Evolutionary conservation across 1,284 basidiomycete genomes (phyloP).

Genomic region (Melampsora abietis-canadensis): DNA sequence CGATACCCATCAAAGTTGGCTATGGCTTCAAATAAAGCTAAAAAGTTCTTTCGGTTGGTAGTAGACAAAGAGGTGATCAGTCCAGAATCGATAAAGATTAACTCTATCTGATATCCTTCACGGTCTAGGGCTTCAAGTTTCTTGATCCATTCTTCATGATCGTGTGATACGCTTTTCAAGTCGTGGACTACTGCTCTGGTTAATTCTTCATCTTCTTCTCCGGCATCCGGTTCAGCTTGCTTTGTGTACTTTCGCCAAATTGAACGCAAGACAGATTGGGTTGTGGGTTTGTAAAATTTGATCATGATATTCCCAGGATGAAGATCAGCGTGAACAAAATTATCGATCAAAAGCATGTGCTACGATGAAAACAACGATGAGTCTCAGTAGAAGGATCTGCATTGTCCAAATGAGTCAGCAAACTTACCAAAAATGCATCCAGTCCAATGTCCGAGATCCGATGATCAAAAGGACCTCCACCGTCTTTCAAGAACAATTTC

Average conservation of each 20-base stretch:
- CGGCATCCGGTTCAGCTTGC: slow-evolving; percentile 4
- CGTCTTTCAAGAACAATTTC: slow-evolving; percentile 79
- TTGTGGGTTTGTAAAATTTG: slow-evolving; percentile 80
- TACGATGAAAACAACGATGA: slow-evolving; percentile 52
- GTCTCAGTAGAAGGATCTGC: background rate
- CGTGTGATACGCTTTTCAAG: slow-evolving; percentile 46
- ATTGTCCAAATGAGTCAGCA: background rate
- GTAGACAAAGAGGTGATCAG: slow-evolving; percentile 81
- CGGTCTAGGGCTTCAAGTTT: slow-evolving; percentile 66
- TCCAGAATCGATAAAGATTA: slow-evolving; percentile 94
- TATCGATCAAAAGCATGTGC: slow-evolving; percentile 98
- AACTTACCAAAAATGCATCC: slow-evolving; percentile 83
- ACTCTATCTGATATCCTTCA: slow-evolving; percentile 83
- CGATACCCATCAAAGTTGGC: slow-evolving; percentile 95
- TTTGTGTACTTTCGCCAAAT: slow-evolving; percentile 43
- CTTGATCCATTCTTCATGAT: slow-evolving; percentile 67
- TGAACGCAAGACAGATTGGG: slow-evolving; percentile 55
- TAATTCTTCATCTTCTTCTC: slow-evolving; percentile 8
- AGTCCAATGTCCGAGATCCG: slow-evolving; percentile 87
- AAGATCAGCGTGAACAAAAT: slow-evolving; percentile 94
- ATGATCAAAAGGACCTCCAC: slow-evolving; percentile 85
- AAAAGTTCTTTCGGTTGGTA: slow-evolving; percentile 81
- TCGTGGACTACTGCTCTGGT: slow-evolving; percentile 24
- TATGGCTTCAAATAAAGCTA: slow-evolving; percentile 92
- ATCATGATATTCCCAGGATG: slow-evolving; percentile 97